These are phyloP conservation scores for Symbiodinium pilosum DNA, from an alignment of 73 alveolate species.

Conservation along the genomic window DNA sequence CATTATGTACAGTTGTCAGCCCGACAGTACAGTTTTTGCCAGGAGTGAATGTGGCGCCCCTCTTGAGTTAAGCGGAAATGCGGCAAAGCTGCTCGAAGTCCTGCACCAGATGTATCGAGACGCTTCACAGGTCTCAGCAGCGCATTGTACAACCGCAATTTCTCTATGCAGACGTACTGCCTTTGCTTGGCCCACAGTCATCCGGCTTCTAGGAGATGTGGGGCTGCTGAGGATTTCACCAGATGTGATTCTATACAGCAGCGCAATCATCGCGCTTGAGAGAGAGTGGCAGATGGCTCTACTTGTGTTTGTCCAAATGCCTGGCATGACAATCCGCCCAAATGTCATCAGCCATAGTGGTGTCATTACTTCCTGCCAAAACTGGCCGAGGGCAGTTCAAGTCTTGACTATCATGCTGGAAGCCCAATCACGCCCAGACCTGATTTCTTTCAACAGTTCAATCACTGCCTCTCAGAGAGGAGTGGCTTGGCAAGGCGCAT, in stretches of 20 bases:
- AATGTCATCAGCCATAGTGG: background rate
- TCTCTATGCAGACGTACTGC: background rate
- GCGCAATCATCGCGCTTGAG: background rate
- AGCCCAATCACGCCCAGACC: background rate
- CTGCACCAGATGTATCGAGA: background rate
- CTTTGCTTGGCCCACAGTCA: background rate
- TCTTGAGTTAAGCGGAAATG: background rate
- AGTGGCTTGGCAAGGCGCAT: background rate
- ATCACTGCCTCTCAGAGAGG: background rate
- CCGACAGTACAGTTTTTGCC: too few relatives aligned
- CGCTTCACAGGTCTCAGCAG: background rate
- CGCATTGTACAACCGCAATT: background rate
- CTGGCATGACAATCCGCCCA: background rate
- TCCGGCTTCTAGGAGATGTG: background rate
- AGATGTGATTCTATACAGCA: background rate
- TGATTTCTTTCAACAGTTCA: background rate
- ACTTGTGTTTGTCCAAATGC: background rate
- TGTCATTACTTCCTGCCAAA: background rate
- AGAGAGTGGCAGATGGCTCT: background rate
- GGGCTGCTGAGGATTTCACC: background rate
- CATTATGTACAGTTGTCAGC: too few relatives aligned
- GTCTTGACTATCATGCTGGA: background rate
- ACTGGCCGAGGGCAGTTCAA: background rate
- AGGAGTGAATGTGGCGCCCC: too few relatives aligned
- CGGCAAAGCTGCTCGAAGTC: background rate